phyloP scores from a whole-genome alignment of 768 basidiomycete genomes.

The Mycena vulgaris region DNA sequence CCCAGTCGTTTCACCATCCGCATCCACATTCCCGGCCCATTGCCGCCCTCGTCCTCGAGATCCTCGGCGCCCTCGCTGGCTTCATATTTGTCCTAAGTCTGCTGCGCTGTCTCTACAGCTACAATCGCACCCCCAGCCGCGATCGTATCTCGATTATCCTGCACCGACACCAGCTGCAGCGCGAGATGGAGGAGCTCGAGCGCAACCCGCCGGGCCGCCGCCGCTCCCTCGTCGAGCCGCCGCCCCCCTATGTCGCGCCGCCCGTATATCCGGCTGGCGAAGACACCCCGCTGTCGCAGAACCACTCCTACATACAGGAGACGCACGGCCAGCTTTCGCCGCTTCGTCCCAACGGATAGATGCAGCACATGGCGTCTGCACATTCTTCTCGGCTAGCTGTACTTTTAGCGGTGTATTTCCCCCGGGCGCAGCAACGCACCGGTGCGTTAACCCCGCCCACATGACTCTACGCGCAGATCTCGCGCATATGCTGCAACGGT shows the following conservation, averaged over 20 bases:
- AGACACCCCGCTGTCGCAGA: conserved; percentile 14
- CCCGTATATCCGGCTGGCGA: conserved; percentile 56
- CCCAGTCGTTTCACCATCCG: conserved; percentile 38
- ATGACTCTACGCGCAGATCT: too few species aligned
- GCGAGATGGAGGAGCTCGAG: conserved; percentile 66
- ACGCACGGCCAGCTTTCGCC: conserved; percentile 4
- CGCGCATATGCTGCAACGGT: too few species aligned
- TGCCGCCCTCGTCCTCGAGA: conserved; percentile 56
- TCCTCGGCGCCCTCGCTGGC: conserved; percentile 59
- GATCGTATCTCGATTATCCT: conserved; percentile 62
- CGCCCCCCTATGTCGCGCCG: conserved; percentile 69
- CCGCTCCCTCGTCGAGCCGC: conserved; percentile 52
- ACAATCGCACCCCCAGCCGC: conserved; percentile 59
- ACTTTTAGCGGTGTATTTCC: too few species aligned
- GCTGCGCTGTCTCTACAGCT: conserved; percentile 60
- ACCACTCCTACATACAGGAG: not conserved
- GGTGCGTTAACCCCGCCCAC: too few species aligned
- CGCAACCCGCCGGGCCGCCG: conserved; percentile 51
- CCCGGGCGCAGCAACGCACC: too few species aligned
- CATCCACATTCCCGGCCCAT: conserved; percentile 42
- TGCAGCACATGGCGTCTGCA: too few species aligned
- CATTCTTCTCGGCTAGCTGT: too few species aligned
- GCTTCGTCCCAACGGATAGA: conserved; percentile 28
- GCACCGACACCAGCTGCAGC: conserved; percentile 62
- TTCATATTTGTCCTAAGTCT: conserved; percentile 53